Conservation (phyloP, 352 stramenopile genomes). For the Phytophthora macrochlamydospora region DNA sequence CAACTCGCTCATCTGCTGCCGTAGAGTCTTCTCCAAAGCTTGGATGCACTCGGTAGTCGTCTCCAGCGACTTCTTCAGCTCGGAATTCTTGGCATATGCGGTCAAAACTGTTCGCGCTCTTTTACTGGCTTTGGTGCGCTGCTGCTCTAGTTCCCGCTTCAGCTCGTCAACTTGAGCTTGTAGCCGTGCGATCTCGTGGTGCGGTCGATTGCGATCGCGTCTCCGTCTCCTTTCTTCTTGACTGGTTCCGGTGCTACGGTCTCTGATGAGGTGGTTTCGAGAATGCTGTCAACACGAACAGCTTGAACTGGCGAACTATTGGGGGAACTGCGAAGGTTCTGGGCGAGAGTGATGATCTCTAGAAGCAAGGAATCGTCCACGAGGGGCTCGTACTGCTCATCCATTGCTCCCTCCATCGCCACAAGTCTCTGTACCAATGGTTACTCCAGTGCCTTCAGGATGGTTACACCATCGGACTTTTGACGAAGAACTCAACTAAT, state of each 20-base stretch:
- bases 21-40: constrained; percentile 1
- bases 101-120: not conserved
- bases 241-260: not conserved
- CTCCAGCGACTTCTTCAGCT: constrained; percentile 4
- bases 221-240: constrained; percentile 5
- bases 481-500: not conserved
- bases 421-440: not conserved
- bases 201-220: constrained; percentile 9
- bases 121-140: not conserved
- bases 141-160: constrained; percentile 3
- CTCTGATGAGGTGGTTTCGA: not conserved
- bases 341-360: not conserved
- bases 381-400: not conserved
- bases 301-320: not conserved
- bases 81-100: not conserved
- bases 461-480: not conserved
- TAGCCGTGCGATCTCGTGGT: constrained; percentile 13
- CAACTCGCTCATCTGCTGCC: constrained; percentile 2
- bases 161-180: constrained; percentile 5
- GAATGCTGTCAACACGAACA: not conserved
- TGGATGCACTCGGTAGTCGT: not conserved
- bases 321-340: not conserved
- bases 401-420: not conserved
- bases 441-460: not conserved
- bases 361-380: not conserved